Evolutionary conservation across 192 early-diverging fungal species (phyloP).

Genomic region (Funneliformis mosseae): DNA sequence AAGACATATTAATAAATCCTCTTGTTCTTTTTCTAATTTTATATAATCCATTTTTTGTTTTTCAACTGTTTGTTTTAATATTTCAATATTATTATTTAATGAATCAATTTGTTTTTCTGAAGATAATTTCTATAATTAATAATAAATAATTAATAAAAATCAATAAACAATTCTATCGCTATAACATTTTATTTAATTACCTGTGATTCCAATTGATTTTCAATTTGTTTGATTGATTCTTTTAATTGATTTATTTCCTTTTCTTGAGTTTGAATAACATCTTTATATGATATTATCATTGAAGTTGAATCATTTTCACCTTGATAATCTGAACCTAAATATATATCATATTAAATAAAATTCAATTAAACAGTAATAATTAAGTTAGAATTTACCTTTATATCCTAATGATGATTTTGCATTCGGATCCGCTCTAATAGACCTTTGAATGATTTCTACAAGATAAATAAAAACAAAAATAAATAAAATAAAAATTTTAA

Average conservation of each 20-base stretch:
- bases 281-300: slow-evolving; percentile 13
- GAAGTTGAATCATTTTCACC: slow-evolving; percentile 31
- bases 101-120: slow-evolving; percentile 31
- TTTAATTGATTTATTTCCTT: slow-evolving; percentile 26
- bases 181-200: not conserved
- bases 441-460: slow-evolving; percentile 45
- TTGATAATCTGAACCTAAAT: slow-evolving; percentile 33
- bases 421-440: slow-evolving; percentile 44
- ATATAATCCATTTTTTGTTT: slow-evolving; percentile 31
- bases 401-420: not conserved
- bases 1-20: slow-evolving; percentile 81
- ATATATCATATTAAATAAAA: not conserved
- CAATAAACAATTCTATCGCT: not conserved
- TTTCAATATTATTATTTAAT: slow-evolving; percentile 16
- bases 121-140: slow-evolving; percentile 32
- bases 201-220: slow-evolving; percentile 14
- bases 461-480: not conserved
- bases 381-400: not conserved
- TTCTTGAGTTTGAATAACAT: slow-evolving; percentile 33
- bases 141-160: not conserved
- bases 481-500: slow-evolving; percentile 35
- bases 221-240: slow-evolving; percentile 22
- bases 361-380: not conserved
- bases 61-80: slow-evolving; percentile 19
- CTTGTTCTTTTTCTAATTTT: slow-evolving; percentile 71